Evolutionary conservation across 1,139 yeast genomes (phyloP).

Genomic region (Blastobotrys persicus): DNA sequence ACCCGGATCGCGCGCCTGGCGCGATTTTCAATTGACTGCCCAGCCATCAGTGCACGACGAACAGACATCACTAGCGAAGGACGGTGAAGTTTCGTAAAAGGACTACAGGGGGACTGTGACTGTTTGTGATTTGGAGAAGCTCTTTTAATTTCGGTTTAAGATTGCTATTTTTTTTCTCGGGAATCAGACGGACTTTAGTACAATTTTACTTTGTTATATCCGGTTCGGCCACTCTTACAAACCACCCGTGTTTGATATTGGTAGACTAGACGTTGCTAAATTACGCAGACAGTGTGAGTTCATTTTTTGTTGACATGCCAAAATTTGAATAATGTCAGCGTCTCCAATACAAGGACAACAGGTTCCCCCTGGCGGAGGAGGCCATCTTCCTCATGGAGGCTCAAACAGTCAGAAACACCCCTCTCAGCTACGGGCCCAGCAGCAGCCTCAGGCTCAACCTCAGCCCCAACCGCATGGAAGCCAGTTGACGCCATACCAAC

Average conservation of each 20-base stretch:
- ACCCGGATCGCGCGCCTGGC: not conserved
- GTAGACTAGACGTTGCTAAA: too few species aligned
- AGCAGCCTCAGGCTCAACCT: conserved; percentile 21
- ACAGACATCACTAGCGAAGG: not conserved
- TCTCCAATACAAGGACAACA: conserved; percentile 29
- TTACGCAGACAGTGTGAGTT: too few species aligned
- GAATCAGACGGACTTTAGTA: not conserved
- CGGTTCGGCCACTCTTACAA: not conserved
- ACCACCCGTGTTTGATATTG: not conserved
- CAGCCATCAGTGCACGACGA: not conserved
- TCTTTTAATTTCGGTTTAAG: not conserved
- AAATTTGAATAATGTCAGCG: too few species aligned
- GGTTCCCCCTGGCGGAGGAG: conserved; percentile 24
- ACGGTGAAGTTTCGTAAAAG: not conserved
- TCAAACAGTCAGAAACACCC: conserved; percentile 12
- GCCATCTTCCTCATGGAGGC: conserved; percentile 22
- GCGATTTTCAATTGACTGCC: not conserved
- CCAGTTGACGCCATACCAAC: conserved; percentile 11
- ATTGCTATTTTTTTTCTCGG: not conserved
- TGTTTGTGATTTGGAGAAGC: not conserved
- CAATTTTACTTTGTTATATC: not conserved
- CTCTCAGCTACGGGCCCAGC: conserved; percentile 18
- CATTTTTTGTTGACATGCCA: too few species aligned
- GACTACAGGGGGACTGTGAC: not conserved
- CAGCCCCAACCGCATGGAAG: conserved; percentile 19